Percentiles rank a stretch among this genome's conserved stretches.
Evolutionary conservation across 441 rosid species (phyloP).

Genomic region (Cnidoscolus chayamansa): DNA sequence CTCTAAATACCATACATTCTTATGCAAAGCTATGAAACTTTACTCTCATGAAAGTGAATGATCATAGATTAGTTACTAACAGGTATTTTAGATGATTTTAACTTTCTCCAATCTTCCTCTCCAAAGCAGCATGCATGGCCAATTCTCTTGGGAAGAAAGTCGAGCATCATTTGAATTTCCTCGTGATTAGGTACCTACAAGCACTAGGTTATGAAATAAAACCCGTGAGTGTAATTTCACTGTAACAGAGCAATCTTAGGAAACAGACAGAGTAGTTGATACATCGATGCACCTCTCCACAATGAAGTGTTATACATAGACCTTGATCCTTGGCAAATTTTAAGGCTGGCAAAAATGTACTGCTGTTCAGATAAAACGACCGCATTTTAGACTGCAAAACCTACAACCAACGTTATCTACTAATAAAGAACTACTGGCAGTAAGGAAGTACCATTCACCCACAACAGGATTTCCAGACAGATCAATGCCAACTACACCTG

Average conservation of each 20-base stretch:
- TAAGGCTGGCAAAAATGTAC: conserved; percentile 78
- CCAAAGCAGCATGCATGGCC: conserved; percentile 85
- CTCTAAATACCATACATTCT: background rate
- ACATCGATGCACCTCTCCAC: conserved; percentile 76
- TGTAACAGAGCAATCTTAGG: conserved; percentile 16
- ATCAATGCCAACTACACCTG: conserved; percentile 85
- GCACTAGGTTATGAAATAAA: conserved; percentile 59
- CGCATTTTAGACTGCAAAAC: conserved; percentile 10
- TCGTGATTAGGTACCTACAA: conserved; percentile 85
- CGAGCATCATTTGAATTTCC: conserved; percentile 82
- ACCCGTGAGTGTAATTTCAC: conserved; percentile 33
- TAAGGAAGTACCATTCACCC: conserved; percentile 68
- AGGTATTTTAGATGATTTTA: conserved; percentile 63
- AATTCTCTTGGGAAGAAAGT: conserved; percentile 75
- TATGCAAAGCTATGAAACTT: background rate
- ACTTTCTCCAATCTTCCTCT: conserved; percentile 56
- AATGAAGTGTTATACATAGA: conserved; percentile 79
- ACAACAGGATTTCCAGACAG: conserved; percentile 88
- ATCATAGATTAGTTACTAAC: conserved; percentile 32
- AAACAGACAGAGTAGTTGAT: conserved; percentile 18
- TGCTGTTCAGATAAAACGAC: conserved; percentile 44
- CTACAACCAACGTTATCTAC: background rate
- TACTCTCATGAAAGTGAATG: background rate
- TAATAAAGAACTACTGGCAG: conserved; percentile 10
- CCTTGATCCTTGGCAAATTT: conserved; percentile 69